phyloP scores from a whole-genome alignment of 2,329 filamentous ascomycete species.

The Fusarium sp. region DNA sequence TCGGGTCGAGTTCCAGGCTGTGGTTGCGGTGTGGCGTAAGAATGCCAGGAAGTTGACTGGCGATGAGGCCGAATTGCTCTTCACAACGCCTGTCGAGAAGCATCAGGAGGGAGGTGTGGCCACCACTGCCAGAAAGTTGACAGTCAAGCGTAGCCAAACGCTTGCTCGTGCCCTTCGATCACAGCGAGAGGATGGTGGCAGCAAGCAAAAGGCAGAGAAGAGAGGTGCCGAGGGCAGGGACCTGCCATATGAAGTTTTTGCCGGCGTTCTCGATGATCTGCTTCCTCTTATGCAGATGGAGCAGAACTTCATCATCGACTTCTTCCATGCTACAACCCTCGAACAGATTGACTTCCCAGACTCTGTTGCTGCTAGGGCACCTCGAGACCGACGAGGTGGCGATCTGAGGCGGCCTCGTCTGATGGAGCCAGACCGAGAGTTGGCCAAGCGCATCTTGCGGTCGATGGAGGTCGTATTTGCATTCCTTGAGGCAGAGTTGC shows the following conservation, averaged over 20 bases:
- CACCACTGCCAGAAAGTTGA: slow-evolving; percentile 83
- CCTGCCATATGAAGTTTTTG: slow-evolving; percentile 82
- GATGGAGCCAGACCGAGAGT: slow-evolving; percentile 86
- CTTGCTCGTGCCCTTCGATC: slow-evolving; percentile 76
- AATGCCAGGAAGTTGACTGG: slow-evolving; percentile 76
- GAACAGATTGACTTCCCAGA: slow-evolving; percentile 85
- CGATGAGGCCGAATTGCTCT: slow-evolving; percentile 85
- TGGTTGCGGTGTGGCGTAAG: slow-evolving; percentile 79
- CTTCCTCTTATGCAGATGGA: slow-evolving; percentile 86
- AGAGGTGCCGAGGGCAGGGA: slow-evolving; percentile 68
- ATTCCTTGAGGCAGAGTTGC: slow-evolving; percentile 80
- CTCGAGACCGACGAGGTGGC: slow-evolving; percentile 72
- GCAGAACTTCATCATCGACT: slow-evolving; percentile 96
- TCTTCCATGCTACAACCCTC: slow-evolving; percentile 92
- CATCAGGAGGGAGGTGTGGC: slow-evolving; percentile 77
- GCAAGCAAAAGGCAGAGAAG: slow-evolving; percentile 62
- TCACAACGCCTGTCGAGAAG: slow-evolving; percentile 83
- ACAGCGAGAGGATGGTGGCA: slow-evolving; percentile 68
- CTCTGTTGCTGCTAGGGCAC: slow-evolving; percentile 69
- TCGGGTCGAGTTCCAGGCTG: slow-evolving; percentile 80
- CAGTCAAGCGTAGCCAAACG: slow-evolving; percentile 92
- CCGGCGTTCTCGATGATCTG: slow-evolving; percentile 79
- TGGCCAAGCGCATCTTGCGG: slow-evolving; percentile 83
- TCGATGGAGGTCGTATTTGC: slow-evolving; percentile 89
- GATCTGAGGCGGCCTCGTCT: slow-evolving; percentile 77